Evolutionary conservation across 257 asterid genomes (phyloP), one percentile per base, ranked within the genome.

Genomic region (Phtheirospermum japonicum): DNA sequence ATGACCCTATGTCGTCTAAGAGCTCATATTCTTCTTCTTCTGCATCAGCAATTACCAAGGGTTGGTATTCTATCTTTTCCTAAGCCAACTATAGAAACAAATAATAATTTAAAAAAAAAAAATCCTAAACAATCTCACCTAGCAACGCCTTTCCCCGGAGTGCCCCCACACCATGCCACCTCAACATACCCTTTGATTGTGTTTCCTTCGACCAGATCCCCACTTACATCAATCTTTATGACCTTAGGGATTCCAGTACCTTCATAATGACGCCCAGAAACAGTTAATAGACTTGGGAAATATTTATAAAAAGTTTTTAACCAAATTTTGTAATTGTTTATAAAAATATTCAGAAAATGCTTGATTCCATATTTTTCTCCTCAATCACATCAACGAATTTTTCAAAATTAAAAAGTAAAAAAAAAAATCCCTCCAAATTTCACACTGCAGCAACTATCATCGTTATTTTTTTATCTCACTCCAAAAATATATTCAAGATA

Each of bases 111-210:
- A 43, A 50, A 70, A 59, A 48, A 51, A 39, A 51, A 59, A 71
- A 62, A 50, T 63, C 58, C 63, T 57, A 48, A 39, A 72, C 55
- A 52, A 61, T 61, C 83, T 77, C 71, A 93, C 99, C 97, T 93
- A 33, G 97, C 78, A 82, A 93, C 95, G 65, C 96, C 94, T 82
- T 82, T 93, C 57, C 88, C 99, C 4, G 96, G 95, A 69, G 91
- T 85, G 53, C 96, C 99, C 62, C 99, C 96, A 63, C 99, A 93
- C 99, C 99, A 93, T 65, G 97, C 96, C 71, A 89, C 86, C 76
- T 85, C 92, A 60, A 80, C 84, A 69, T 68, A 69, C 66, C 99
- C 99, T 72, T 76, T 79, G 57, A 87, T 68, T 57, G 76, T 76
- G 76, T 80, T 86, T 73, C 99, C 99, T 67, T 93, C 96, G 59